Evolutionary conservation across 1,139 yeast genomes (phyloP).

Genomic region (Candida glucosophila): DNA sequence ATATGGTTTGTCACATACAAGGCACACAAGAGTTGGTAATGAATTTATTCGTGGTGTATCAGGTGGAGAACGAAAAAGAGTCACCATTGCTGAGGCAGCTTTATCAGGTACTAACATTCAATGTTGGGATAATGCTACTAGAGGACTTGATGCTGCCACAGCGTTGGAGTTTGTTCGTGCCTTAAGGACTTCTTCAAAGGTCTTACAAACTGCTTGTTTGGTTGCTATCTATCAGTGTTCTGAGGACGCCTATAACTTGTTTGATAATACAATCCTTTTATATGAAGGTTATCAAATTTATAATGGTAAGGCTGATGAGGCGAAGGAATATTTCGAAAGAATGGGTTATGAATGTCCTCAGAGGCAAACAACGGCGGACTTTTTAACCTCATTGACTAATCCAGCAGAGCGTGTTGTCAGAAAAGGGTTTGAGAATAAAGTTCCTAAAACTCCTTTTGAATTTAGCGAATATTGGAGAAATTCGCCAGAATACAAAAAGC

Average conservation of each 20-base stretch:
- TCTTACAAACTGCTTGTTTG: slow-evolving; percentile 52
- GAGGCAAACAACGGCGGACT: slow-evolving; percentile 81
- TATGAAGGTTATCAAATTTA: slow-evolving; percentile 74
- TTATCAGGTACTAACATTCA: slow-evolving; percentile 30
- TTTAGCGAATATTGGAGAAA: slow-evolving; percentile 17
- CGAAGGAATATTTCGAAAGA: slow-evolving; percentile 33
- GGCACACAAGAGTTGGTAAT: slow-evolving; percentile 28
- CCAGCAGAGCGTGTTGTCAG: slow-evolving; percentile 56
- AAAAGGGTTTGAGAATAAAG: slow-evolving; percentile 36
- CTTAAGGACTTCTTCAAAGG: slow-evolving; percentile 52
- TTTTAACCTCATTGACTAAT: slow-evolving; percentile 67
- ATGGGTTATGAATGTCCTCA: slow-evolving; percentile 55
- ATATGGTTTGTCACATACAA: slow-evolving; percentile 27
- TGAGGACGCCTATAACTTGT: slow-evolving; percentile 65
- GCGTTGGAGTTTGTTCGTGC: slow-evolving; percentile 67
- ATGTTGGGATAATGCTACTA: slow-evolving; percentile 59
- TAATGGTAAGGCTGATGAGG: slow-evolving; percentile 51
- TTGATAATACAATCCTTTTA: slow-evolving; percentile 65
- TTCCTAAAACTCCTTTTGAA: slow-evolving; percentile 18
- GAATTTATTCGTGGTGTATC: slow-evolving; percentile 32
- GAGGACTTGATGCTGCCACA: slow-evolving; percentile 55
- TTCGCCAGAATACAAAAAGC: slow-evolving; percentile 11
- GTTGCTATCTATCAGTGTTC: slow-evolving; percentile 82
- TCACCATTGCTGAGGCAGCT: slow-evolving; percentile 35
- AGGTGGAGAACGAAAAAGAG: slow-evolving; percentile 40